Evolutionary conservation across 352 stramenopile species (phyloP).

Genomic region (Pythium sp.): DNA sequence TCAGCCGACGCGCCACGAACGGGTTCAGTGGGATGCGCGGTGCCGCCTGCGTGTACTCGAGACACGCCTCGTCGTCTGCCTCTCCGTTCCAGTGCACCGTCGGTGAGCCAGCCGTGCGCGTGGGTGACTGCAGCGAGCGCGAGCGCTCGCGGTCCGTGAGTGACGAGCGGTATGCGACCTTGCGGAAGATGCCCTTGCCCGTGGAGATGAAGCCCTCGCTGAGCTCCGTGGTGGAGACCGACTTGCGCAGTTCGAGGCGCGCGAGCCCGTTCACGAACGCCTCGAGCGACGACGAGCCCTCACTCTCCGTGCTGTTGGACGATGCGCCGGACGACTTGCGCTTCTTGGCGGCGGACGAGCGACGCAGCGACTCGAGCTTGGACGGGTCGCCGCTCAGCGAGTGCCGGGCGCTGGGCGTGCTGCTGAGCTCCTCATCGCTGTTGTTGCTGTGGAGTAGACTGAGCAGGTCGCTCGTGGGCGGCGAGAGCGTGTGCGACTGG

Average conservation of each 20-base stretch:
- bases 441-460: not conserved
- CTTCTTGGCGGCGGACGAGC: constrained; percentile 22
- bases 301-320: constrained; percentile 40
- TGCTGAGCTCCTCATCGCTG: constrained; percentile 13
- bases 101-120: constrained; percentile 31
- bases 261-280: constrained; percentile 39
- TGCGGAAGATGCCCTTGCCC: constrained; percentile 85
- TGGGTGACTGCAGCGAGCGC: constrained; percentile 29
- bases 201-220: constrained; percentile 85
- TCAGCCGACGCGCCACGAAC: constrained; percentile 78
- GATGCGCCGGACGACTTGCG: constrained; percentile 57
- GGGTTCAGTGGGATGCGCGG: constrained; percentile 76
- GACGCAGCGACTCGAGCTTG: constrained; percentile 16
- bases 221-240: constrained; percentile 47
- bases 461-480: constrained; percentile 2
- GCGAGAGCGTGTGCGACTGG: constrained; percentile 13
- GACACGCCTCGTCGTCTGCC: constrained; percentile 33
- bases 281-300: constrained; percentile 36
- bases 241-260: constrained; percentile 46
- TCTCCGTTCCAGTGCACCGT: constrained; percentile 34
- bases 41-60: constrained; percentile 79
- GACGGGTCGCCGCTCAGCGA: constrained; percentile 4
- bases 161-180: constrained; percentile 62
- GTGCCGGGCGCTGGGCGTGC: not conserved
- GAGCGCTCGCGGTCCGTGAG: constrained; percentile 36